Conservation (phyloP, 1,139 yeast species). For the Debaryomyces psychrophilus region DNA sequence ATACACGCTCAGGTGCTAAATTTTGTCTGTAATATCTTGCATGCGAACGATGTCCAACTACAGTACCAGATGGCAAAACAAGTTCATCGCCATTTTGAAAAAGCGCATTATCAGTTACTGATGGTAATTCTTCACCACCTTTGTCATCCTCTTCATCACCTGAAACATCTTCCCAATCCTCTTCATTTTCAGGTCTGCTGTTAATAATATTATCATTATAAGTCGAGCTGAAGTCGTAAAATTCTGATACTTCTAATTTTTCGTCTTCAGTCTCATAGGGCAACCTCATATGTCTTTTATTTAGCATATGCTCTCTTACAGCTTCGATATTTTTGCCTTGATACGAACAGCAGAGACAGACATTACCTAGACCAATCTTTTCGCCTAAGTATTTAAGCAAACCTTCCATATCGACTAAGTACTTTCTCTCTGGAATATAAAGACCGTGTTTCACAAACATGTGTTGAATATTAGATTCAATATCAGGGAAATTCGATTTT, state of each 20-base stretch:
- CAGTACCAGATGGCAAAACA: slow-evolving; percentile 82
- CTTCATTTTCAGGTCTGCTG: slow-evolving; percentile 23
- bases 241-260: slow-evolving; percentile 75
- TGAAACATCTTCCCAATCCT: slow-evolving; percentile 41
- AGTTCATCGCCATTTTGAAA: slow-evolving; percentile 72
- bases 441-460: slow-evolving; percentile 81
- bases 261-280: slow-evolving; percentile 89
- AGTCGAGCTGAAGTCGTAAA: slow-evolving; percentile 81
- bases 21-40: slow-evolving; percentile 84
- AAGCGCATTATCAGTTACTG: slow-evolving; percentile 30
- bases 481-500: slow-evolving; percentile 34
- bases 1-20: slow-evolving; percentile 70
- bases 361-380: slow-evolving; percentile 81
- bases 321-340: slow-evolving; percentile 85
- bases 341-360: slow-evolving; percentile 81
- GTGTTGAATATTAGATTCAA: slow-evolving; percentile 71
- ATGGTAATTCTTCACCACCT: slow-evolving; percentile 46
- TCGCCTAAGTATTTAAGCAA: slow-evolving; percentile 76
- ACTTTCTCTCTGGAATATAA: slow-evolving; percentile 80
- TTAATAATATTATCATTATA: slow-evolving; percentile 40
- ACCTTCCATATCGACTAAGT: slow-evolving; percentile 70
- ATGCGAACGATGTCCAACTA: slow-evolving; percentile 87
- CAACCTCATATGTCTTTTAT: slow-evolving; percentile 83
- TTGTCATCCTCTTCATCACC: slow-evolving; percentile 51
- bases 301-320: slow-evolving; percentile 85